Base-by-base conservation (phyloP, 495 filamentous ascomycete genomes). In the Entonaema liquescens region DNA sequence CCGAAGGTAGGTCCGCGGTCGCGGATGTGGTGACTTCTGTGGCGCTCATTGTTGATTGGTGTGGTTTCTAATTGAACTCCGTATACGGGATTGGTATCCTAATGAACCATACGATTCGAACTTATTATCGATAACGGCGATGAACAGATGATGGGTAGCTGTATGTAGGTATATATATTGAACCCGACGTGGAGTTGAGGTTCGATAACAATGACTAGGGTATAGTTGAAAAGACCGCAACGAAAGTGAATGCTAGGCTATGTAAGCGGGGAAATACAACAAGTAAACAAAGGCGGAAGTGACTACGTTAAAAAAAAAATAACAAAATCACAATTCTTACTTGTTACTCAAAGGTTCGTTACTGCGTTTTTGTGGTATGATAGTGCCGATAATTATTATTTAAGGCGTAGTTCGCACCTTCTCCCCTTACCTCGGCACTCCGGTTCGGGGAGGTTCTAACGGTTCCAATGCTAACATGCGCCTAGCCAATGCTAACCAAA, bases 1-100 rank as follows among this genome's bases (percentile, higher is more conserved):
- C 79, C 0, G 80, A 79, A 59, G 79, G 79, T 47, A 82, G 79
- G 73, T 81, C 79, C 59, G 76, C 71, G 65, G 75, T 74, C 7
- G 76, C 49, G 25, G 73, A 38, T 19, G 67, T 47, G 53, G 54
- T 59, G 57, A 65, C 57, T 64, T 71, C 71, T 62, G 65, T 59
- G 29, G 74, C 59, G 60, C 70, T 68, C 74, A 73, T 73, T 12
- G 49, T 74, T 36, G 38, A 1, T 23, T 35, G n/a, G n/a, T n/a
- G 15, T 38, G 9, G 31, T 33, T 5, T 7, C 31, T 33, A 7
- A 9, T 33, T 33, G 5, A 33, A 33, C 5, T 33, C 31, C 31
- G 31, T 33, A 33, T 2, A 33, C 31, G 31, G 2, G 5, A 33
- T 33, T 33, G 6, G 6, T 33, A 33, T 33, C 31, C 31, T 33